These are phyloP conservation scores for Aspergillus clavatus DNA, from an alignment of 2,329 filamentous ascomycete species.

Conservation along the genomic window DNA sequence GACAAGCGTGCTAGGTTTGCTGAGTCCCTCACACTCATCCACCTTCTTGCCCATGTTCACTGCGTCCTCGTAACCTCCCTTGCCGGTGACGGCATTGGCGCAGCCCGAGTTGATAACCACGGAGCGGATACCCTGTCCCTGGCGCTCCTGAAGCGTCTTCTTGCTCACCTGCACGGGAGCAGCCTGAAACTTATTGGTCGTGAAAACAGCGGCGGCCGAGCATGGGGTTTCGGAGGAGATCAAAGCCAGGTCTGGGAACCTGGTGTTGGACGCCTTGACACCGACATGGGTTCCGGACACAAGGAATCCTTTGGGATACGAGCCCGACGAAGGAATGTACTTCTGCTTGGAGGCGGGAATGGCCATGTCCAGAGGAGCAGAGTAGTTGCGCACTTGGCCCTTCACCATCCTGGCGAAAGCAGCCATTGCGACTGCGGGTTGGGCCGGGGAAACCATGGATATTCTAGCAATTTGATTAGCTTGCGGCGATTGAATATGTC, in stretches of 20 bases:
- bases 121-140: constrained; percentile 67
- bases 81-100: constrained; percentile 93
- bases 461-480: background rate
- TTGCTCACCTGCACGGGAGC: constrained; percentile 86
- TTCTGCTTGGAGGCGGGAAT: constrained; percentile 80
- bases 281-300: constrained; percentile 86
- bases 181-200: constrained; percentile 96
- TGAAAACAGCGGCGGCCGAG: constrained; percentile 87
- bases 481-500: background rate
- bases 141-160: constrained; percentile 61
- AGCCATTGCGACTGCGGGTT: constrained; percentile 30
- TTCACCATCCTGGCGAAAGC: constrained; percentile 33
- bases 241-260: constrained; percentile 83
- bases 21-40: constrained; percentile 58
- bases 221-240: constrained; percentile 83
- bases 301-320: constrained; percentile 84
- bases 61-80: constrained; percentile 83
- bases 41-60: constrained; percentile 74
- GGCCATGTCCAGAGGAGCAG: constrained; percentile 42
- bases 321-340: constrained; percentile 79
- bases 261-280: constrained; percentile 88
- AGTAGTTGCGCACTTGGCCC: constrained; percentile 41
- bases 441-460: constrained; percentile 24
- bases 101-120: constrained; percentile 94
- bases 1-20: constrained; percentile 67